Evolutionary conservation across 352 stramenopile genomes (phyloP), one percentile per base, ranked within the genome.

Genomic region (Globisporangium acanthophoron): DNA sequence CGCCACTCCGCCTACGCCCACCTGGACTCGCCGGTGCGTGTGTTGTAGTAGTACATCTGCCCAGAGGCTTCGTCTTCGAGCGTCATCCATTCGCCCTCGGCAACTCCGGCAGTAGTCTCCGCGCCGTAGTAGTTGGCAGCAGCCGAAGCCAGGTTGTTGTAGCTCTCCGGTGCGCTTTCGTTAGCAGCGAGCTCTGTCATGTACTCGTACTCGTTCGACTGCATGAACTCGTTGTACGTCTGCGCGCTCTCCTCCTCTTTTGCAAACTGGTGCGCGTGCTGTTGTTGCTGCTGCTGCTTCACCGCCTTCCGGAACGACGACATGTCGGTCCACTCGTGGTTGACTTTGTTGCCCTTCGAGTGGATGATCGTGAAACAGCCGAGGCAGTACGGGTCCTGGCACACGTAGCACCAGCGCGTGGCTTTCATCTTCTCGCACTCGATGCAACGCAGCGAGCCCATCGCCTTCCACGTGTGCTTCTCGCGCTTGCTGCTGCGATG

Each of bases 361-460:
- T 94, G 82, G 48, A 92, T 92, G 53, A 94, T 91, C 37, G 70
- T 84, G 60, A 87, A 94, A 51, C 82, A 92, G 3, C 80, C 80
- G 16, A 92, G 70, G 57, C 80, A 92, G 58, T 92, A 94, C 46
- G 80, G 82, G 48, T 94, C 85, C 48, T 85, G 70, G 58, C 82
- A 94, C 27, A 79, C 69, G 46, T 69, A 74, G 54, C 82, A 92
- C 78, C 76, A 94, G 31, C 81, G 68, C 13, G 85, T 92, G 16
- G 82, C 85, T 46, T 85, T 84, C 74, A 92, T 90, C 59, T 89
- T 92, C 61, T 94, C 85, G 52, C 85, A 92, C 60, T 92, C 82
- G 45, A 92, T 80, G 59, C 85, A 94, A n/a, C 83, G 80, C 37
- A 89, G 65, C 12, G 75, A 70, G 4, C 80, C 80, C 18, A 94